Base-by-base conservation (phyloP, 768 basidiomycete genomes). In the Boletus rubescentipes region DNA sequence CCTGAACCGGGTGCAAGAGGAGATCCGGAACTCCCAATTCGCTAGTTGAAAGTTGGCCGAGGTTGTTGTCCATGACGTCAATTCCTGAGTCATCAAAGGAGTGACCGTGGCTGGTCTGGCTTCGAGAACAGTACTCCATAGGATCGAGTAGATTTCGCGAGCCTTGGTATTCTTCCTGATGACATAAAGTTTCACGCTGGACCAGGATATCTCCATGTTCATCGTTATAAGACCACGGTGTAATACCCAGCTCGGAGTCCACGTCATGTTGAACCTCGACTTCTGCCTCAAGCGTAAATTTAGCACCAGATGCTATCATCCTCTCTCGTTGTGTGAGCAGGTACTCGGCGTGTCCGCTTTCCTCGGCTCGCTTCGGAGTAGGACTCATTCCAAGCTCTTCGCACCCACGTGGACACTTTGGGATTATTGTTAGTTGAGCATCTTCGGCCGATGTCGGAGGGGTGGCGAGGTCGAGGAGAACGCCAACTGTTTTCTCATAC, bases 251-350 rank as follows among this genome's bases (percentile, higher is more conserved):
- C 18, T 49, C 52, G 32, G 23, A 4, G 34, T 38, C 36, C 18
- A 26, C n/a, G 21, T 36, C 40, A 6, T 42, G 30, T 35, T 30
- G 54, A 20, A 12, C 40, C 2, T 51, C 48, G 38, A 35, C 20
- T 26, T 51, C 56, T 21, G 47, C 31, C 15, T 42, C 58, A 1
- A 14, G 29, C 7, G 21, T 9, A 11, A 31, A 29, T 15, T 34
- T 34, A n/a, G 45, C 11, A 32, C 57, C 53, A 3, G 59, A 60
- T 15, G 41, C 55, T 44, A 43, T 63, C 18, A 37, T 41, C 23
- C 65, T 67, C 48, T 70, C 69, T 45, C 58, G 57, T 2, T 48
- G 61, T 14, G 67, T 71, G 48, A 70, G 60, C 15, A 70, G 35
- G 18, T 66, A 63, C 9, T 61, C 67, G 9, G 63, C 6, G 8